Percentiles rank a stretch among this genome's conserved stretches.
Conservation (phyloP, 495 filamentous ascomycete species). For the Xylaria telfairii region DNA sequence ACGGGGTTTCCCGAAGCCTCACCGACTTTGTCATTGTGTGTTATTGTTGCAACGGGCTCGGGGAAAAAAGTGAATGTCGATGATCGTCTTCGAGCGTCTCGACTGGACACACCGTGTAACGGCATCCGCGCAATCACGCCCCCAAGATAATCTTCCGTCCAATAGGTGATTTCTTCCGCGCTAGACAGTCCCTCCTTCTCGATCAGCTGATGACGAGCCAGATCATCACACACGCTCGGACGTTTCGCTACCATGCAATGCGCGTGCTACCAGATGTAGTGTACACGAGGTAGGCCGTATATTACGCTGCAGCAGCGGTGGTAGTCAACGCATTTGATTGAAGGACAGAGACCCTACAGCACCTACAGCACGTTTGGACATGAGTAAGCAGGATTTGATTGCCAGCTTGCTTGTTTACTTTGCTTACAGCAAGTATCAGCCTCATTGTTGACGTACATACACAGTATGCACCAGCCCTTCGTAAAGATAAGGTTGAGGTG, state of each 20-base stretch:
- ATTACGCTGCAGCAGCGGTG: no score
- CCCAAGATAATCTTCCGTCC: neutral
- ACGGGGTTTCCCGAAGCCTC: slow-evolving; percentile 5
- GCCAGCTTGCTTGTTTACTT: neutral
- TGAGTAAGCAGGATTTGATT: neutral
- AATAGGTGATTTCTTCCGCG: slow-evolving; percentile 1
- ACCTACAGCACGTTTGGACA: neutral
- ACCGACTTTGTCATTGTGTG: slow-evolving; percentile 12
- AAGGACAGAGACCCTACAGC: neutral
- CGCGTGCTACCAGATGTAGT: neutral
- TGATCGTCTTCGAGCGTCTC: neutral
- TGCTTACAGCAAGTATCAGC: slow-evolving; percentile 3
- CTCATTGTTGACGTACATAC: slow-evolving; percentile 18
- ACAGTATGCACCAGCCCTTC: slow-evolving; percentile 2
- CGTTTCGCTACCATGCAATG: slow-evolving; percentile 10
- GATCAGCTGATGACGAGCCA: slow-evolving; percentile 9
- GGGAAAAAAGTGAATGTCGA: no score
- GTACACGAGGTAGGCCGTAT: neutral
- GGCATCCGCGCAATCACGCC: slow-evolving; percentile 17
- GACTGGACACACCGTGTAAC: neutral
- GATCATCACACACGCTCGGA: slow-evolving; percentile 5
- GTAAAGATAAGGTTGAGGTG: no score
- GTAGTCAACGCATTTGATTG: neutral
- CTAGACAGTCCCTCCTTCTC: neutral
- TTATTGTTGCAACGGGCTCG: neutral